A percentile compares a stretch with the other conserved stretches of the same genome.
Evolutionary conservation across 208 protist genomes (phyloP).

Genomic region (Borovskyia barvae): DNA sequence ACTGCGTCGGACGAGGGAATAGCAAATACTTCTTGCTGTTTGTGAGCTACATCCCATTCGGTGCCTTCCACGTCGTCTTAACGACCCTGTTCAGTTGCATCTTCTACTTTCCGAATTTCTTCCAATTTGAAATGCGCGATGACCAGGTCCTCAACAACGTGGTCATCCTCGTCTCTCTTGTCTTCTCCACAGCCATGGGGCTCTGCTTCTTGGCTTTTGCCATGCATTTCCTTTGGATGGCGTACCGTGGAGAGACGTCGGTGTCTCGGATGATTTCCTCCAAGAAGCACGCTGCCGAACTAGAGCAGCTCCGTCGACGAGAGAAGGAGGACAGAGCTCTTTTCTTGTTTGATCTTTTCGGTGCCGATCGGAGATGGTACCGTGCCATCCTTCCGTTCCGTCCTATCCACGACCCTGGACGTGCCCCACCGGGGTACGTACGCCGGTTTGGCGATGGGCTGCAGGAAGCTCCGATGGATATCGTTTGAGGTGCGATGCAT

Average conservation of each 20-base stretch:
- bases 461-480: not conserved
- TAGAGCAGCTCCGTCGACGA: constrained; percentile 16
- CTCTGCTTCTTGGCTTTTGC: constrained; percentile 51
- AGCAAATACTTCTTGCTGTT: constrained; percentile 80
- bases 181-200: constrained; percentile 48
- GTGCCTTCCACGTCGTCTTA: constrained; percentile 55
- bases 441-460: constrained; percentile 16
- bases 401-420: constrained; percentile 25
- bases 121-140: constrained; percentile 12
- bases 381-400: constrained; percentile 41
- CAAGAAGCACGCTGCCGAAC: constrained; percentile 14
- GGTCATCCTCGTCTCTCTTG: constrained; percentile 27
- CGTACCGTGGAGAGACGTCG: constrained; percentile 46
- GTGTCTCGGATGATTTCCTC: constrained; percentile 39
- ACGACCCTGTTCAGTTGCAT: constrained; percentile 49
- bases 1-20: constrained; percentile 75
- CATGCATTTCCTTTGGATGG: constrained; percentile 48
- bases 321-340: constrained; percentile 15
- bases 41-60: constrained; percentile 66
- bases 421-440: constrained; percentile 18
- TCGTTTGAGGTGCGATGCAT: too few species aligned
- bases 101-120: constrained; percentile 37
- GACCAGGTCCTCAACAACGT: constrained; percentile 20
- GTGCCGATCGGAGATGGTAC: constrained; percentile 60
- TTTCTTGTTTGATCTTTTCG: constrained; percentile 62